Evolutionary conservation across 768 basidiomycete genomes (phyloP), one percentile per base, ranked within the genome.

Genomic region (Strobilomyces confusus): DNA sequence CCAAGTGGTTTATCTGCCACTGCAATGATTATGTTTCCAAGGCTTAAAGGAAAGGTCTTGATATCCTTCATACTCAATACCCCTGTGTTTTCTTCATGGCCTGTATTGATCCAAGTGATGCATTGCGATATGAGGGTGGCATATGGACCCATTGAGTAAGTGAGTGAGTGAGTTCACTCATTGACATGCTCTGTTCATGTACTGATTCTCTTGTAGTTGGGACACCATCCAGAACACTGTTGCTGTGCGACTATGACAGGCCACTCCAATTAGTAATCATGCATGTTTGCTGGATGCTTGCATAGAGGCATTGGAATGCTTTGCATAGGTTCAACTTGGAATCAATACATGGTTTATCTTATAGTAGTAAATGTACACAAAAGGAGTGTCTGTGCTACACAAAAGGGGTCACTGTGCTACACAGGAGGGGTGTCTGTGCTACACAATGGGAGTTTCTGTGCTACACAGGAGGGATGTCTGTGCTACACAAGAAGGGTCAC

Each of bases 241-340:
- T 25, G 60, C 71, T 6, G 71, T 73, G 11, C 80, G 84, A 32
- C 69, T 91, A 43, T 73, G 73, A 52, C 80, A 86, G 63, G 80
- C 81, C 17, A 83, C 73, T 17, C 73, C 82, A 1, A 69, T 75
- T 12, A 84, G 84, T 44, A 87, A 84, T 57, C 84, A 87, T 65
- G 88, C 81, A 41, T 90, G 86, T 65, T 69, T 92, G 46, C 69
- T 89, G 58, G 89, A 91, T 63, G 81, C 88, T 15, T 91, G 89
- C 63, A 84, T 87, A 48, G 86, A 83, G 63, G 88, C 84, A 29
- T 79, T 82, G 56, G 84, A 83, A 47, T 64, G 57, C 55, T 61
- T 57, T 58, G 49, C 51, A 55, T 70, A 60, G 50, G 38, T n/a
- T n/a, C n/a, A n/a, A n/a, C n/a, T n/a, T n/a, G n/a, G n/a, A n/a